Conservation (phyloP, 257 asterid genomes). For the Penstemon barbatus region DNA sequence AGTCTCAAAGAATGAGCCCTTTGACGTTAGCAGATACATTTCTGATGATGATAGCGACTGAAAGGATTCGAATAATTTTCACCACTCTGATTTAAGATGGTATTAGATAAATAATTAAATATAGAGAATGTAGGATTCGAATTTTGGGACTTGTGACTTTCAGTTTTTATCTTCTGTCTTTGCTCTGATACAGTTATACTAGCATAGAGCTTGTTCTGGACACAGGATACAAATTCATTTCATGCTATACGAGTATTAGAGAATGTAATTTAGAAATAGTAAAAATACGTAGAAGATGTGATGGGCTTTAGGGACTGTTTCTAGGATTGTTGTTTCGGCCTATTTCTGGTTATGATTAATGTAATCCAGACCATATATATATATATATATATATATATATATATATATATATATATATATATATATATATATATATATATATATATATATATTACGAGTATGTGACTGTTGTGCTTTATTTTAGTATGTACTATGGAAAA, state of each 20-base stretch:
- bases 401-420: no score
- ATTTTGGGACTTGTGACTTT: not conserved
- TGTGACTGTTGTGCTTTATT: not conserved
- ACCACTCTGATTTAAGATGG: not conserved
- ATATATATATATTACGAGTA: not conserved
- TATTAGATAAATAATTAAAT: no score
- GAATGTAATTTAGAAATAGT: slow-evolving; percentile 9
- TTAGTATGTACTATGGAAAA: not conserved
- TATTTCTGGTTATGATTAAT: not conserved
- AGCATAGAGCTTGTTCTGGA: slow-evolving; percentile 20
- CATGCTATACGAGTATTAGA: not conserved
- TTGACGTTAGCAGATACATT: slow-evolving; percentile 65
- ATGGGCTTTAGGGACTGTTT: not conserved
- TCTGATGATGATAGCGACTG: slow-evolving; percentile 62
- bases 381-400: no score
- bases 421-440: no score
- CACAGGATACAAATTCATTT: not conserved
- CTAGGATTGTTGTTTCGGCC: not conserved
- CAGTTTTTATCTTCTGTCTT: not conserved
- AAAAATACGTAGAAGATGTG: slow-evolving; percentile 4
- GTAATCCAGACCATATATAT: not conserved
- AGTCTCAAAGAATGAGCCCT: slow-evolving; percentile 59
- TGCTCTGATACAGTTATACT: slow-evolving; percentile 15
- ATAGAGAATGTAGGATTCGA: not conserved
- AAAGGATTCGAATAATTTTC: slow-evolving; percentile 10